These are phyloP conservation scores for Rhodotorula kratochvilovae DNA, from an alignment of 768 basidiomycete species.

Conservation along the genomic window DNA sequence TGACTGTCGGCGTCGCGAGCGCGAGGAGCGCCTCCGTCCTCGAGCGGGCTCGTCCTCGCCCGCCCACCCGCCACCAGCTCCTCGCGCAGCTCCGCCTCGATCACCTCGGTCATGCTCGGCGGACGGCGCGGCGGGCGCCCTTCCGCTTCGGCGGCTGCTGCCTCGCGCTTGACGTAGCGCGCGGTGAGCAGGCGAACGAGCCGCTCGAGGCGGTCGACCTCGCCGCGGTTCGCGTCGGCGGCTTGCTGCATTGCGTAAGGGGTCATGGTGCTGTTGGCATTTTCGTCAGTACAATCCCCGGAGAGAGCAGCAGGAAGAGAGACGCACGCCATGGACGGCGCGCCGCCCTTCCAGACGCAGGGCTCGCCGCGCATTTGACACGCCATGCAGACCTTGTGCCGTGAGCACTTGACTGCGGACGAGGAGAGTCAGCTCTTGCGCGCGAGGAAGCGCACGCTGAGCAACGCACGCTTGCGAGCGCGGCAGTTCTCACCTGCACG, in stretches of 20 bases:
- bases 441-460: not conserved
- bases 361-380: not conserved
- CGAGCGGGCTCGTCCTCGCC: not conserved
- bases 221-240: not conserved
- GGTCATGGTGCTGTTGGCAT: not conserved
- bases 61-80: too few relatives aligned
- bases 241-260: not conserved
- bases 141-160: not conserved
- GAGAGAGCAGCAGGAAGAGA: not conserved
- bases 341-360: constrained; percentile 13
- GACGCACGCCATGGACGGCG: not conserved
- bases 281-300: too few relatives aligned
- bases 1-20: not conserved
- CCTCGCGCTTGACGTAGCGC: not conserved
- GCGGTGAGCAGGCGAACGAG: not conserved
- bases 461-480: not conserved
- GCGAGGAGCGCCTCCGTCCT: constrained; percentile 3
- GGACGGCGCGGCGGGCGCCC: not conserved
- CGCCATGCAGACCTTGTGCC: not conserved
- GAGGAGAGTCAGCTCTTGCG: not conserved
- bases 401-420: constrained; percentile 5
- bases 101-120: not conserved
- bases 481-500: constrained; percentile 20
- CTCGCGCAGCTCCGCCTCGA: not conserved
- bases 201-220: not conserved